Conservation (phyloP, 257 asterid genomes). For the Solanum sejunctum region DNA sequence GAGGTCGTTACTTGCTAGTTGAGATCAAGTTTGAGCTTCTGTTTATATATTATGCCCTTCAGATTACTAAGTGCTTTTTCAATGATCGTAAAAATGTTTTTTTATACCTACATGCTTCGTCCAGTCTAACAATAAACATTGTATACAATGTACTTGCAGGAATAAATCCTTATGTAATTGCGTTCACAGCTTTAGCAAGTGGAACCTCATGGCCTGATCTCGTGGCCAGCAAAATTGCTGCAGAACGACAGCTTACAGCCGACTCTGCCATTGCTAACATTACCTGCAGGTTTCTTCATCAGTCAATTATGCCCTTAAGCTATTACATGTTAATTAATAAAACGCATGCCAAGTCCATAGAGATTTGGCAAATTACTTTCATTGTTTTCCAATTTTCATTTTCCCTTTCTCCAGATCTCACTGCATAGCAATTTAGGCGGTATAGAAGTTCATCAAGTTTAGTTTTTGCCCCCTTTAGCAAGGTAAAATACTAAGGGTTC, state of each 20-base stretch:
- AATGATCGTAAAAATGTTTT: not conserved
- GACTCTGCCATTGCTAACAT: constrained; percentile 97
- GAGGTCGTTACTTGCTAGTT: too few species aligned
- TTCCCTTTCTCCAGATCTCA: not conserved
- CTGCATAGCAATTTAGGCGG: not conserved
- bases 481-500: not conserved
- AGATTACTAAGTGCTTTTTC: not conserved
- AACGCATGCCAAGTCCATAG: not conserved
- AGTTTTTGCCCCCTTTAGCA: not conserved
- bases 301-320: not conserved
- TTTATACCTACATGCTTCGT: not conserved
- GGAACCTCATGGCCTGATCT: constrained; percentile 98
- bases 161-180: constrained; percentile 55
- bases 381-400: not conserved
- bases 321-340: not conserved
- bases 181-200: constrained; percentile 83
- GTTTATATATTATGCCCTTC: not conserved
- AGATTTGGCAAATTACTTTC: not conserved
- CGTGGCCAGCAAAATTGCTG: constrained; percentile 97
- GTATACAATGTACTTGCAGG: constrained; percentile 30
- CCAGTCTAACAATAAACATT: not conserved
- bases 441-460: not conserved
- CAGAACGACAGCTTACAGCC: constrained; percentile 83
- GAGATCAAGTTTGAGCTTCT: too few species aligned
- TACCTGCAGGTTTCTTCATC: constrained; percentile 63